Evolutionary conservation across 306 rosid species (phyloP).

Genomic region (Lotus japonicus): DNA sequence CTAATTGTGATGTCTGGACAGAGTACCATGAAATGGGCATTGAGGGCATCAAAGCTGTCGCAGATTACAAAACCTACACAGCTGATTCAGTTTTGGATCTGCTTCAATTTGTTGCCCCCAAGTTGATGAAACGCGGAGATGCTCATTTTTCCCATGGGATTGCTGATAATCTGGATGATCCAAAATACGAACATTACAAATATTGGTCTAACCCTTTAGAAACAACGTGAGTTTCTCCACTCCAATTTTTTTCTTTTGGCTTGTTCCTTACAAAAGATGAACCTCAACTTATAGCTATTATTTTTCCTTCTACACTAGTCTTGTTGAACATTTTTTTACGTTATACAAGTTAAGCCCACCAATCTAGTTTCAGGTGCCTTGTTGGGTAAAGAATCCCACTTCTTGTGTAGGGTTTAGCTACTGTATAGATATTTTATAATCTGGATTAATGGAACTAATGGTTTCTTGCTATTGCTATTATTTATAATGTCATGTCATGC

Average conservation of each 20-base stretch:
- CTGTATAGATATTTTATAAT: not conserved
- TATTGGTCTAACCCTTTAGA: conserved; percentile 85
- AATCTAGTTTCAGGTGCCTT: not conserved
- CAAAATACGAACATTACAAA: conserved; percentile 64
- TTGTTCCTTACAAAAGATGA: not conserved
- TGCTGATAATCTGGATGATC: conserved; percentile 71
- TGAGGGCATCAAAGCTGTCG: conserved; percentile 65
- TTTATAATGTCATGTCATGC: conserved; percentile 6
- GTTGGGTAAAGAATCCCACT: not conserved
- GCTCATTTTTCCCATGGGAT: conserved; percentile 74
- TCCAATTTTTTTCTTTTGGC: not conserved
- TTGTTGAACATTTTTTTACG: conserved; percentile 2
- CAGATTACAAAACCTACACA: conserved; percentile 67
- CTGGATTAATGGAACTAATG: not conserved
- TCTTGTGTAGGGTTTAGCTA: not conserved
- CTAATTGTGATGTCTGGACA: conserved; percentile 72
- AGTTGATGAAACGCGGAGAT: conserved; percentile 76
- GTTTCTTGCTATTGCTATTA: not conserved
- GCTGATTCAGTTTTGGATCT: conserved; percentile 59
- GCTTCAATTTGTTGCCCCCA: conserved; percentile 68
- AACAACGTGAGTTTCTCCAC: conserved; percentile 52
- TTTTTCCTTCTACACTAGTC: conserved; percentile 9
- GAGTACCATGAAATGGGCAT: conserved; percentile 81
- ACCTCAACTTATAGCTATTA: not conserved
- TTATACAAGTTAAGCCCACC: not conserved